Base-by-base conservation (phyloP, 1,139 yeast species). In the Yamadazyma dushanensis region DNA sequence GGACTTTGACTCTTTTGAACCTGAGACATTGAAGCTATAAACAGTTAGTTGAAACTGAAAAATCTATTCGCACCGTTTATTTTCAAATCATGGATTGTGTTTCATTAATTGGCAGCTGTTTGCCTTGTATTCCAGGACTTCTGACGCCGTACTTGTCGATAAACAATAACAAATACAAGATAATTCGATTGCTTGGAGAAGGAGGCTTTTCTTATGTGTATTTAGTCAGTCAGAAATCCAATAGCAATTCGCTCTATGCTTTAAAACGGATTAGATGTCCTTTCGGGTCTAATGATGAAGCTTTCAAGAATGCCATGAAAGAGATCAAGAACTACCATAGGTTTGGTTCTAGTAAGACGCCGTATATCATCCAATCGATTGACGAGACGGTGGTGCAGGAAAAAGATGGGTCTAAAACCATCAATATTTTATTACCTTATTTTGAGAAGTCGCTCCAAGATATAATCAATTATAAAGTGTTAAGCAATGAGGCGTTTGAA, bases 191-290 rank as follows among this genome's bases (percentile, higher is more conserved):
- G 16, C 63, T 90, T 5, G 96, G 96, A 8, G 97, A 89, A 61
- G 95, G 96, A 1, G 95, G 95, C 5, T 85, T 85, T 53, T 82
- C 95, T 1, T 88, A 84, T 51, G 95, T 88, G n/a, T 90, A 90
- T 53, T 66, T 88, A 24, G 96, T 88, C 7, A 45, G 59, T 9
- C 58, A 53, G 24, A 70, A 73, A 47, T 71, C 78, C 22, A 57
- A 63, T 39, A 65, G 66, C 32, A 72, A 73, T 35, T 70, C 78
- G 19, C 54, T 64, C 16, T 85, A 77, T 51, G 96, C 96, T 2
- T 62, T 90, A 51, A 89, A 90, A 63, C 84, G 86, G 64, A 86
- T 88, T 37, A 68, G 90, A 42, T 89, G 97, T 56, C 90, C 95
- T 2, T 87, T 82, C 58, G 96, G 96, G 0, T 73, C 82, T 28